A percentile compares a stretch with the other conserved stretches of the same genome.
Conservation (phyloP, 2,329 filamentous ascomycete species). For the Penicillium sp. region DNA sequence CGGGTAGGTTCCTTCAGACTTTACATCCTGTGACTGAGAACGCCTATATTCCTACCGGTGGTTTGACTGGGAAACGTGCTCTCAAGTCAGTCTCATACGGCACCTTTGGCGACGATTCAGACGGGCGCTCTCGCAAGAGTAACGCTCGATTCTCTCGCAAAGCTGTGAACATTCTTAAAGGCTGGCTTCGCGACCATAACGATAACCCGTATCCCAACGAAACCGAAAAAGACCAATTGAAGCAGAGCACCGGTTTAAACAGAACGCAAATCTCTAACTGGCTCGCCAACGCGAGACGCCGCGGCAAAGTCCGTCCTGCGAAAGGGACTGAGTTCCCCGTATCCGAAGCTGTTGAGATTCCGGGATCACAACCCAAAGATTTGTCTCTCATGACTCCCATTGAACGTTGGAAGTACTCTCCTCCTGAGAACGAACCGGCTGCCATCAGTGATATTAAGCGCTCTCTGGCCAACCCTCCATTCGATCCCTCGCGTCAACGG, state of each 20-base stretch:
- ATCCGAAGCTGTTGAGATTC: constrained; percentile 71
- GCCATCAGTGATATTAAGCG: constrained; percentile 62
- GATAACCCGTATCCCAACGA: constrained; percentile 86
- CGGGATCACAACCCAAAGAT: constrained; percentile 51
- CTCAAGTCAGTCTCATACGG: constrained; percentile 43
- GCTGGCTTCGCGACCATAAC: constrained; percentile 77
- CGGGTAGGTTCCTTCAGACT: constrained; percentile 44
- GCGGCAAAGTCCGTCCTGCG: constrained; percentile 68
- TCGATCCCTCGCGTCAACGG: constrained; percentile 33
- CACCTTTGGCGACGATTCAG: constrained; percentile 34
- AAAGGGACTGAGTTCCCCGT: constrained; percentile 69
- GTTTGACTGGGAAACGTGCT: constrained; percentile 40
- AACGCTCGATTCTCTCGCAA: constrained; percentile 76
- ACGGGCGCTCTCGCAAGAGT: constrained; percentile 56
- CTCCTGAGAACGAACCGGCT: constrained; percentile 68
- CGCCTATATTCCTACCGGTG: constrained; percentile 37
- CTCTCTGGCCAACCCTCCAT: constrained; percentile 51
- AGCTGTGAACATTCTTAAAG: constrained; percentile 75
- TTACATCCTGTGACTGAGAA: constrained; percentile 47
- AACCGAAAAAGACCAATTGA: constrained; percentile 77
- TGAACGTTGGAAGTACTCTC: constrained; percentile 68
- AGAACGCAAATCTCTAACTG: constrained; percentile 86
- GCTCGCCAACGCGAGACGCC: constrained; percentile 83
- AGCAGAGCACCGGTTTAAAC: constrained; percentile 74
- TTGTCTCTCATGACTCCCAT: constrained; percentile 59